Base-by-base conservation (phyloP, 306 rosid species). In the Coriaria nepalensis region DNA sequence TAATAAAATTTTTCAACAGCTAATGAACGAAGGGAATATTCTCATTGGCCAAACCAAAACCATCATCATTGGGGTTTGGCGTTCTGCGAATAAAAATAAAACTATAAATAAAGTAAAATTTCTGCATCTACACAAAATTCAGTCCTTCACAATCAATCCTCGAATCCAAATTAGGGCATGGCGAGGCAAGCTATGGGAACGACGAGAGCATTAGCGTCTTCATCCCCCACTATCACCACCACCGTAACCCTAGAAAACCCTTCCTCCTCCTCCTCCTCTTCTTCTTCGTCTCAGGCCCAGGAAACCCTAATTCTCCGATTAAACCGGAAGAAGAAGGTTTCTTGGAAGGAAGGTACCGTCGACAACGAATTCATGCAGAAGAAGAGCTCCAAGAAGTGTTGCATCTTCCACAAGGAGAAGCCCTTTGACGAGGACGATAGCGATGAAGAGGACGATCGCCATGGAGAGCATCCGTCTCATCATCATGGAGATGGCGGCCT, bases 301-400 rank as follows among this genome's bases (percentile, higher is more conserved):
- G 76, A 73, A 62, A 74, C 81, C 35, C 77, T 87, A 55, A 73
- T 78, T 37, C 69, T 87, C 48, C 76, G 75, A 37, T 82, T 87
- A 46, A 74, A 74, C 53, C 87, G 87, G 70, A 86, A 68, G 87
- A 82, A 84, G 90, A 79, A 77, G 67, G 95, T 90, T 20, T 33
- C 81, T 0, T 90, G 98, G 95, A 90, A 85, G 65, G 93, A 90
- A 35, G 98, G 87, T 35, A 90, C 95, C 6, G 74, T 90, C 15
- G 98, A 90, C 73, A 90, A 90, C 59, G 98, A 90, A 78, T 85
- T 81, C 50, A 73, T 90, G 95, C 83, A 79, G 73, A 90, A 85
- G 76, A 90, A 90, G 71, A 85, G 95, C 66, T 90, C 95, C 65
- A 90, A 90, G 57, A 90, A 85, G 65, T 90, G 98, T 43, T 90